Base-by-base conservation (phyloP, 441 rosid genomes). In the Daphne laureola region DNA sequence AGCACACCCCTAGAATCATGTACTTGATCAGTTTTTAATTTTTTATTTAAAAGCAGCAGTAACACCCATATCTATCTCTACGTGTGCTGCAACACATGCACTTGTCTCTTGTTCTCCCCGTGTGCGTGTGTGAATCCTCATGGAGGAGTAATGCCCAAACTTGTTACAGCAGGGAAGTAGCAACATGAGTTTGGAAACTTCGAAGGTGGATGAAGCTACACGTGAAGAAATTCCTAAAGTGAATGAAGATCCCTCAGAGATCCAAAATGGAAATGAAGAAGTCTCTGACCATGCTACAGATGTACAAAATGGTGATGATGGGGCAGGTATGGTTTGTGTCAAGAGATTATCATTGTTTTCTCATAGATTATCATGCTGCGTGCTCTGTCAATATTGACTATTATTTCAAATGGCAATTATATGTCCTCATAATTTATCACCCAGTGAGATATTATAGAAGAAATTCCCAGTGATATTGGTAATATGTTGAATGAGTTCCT, bases 231-330 rank as follows among this genome's bases (percentile, higher is more conserved):
- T 3, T 12, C 38, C 18, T 12, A 46, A 49, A 52, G 18, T 5
- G 13, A 52, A 57, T 44, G 16, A 43, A 46, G 63, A 59, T 49
- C 65, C 65, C 66, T 58, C 62, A 47, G 80, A 73, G 68, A 65
- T 75, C 52, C 41, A 58, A 11, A 65, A 77, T 41, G 71, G 66
- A 44, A 62, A 69, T 2, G 83, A 68, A 15, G 77, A 77, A 40
- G 69, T 67, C 5, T 52, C 63, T 45, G 78, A 70, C 42, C 46
- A 64, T 50, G 64, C 73, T 17, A 59, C 59, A 16, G 56, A 68
- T 2, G 16, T 56, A 27, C 73, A 61, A 38, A 66, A 74, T 26
- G 82, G 67, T 14, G 92, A 69, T 3, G 90, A 69, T 47, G 78
- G 42, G 43, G 73, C 86, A 82, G 92, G 92, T 83, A 67, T 56